Evolutionary conservation across 2,329 filamentous ascomycete species (phyloP), one percentile per base, ranked within the genome.

Genomic region (Nakataea oryzae): DNA sequence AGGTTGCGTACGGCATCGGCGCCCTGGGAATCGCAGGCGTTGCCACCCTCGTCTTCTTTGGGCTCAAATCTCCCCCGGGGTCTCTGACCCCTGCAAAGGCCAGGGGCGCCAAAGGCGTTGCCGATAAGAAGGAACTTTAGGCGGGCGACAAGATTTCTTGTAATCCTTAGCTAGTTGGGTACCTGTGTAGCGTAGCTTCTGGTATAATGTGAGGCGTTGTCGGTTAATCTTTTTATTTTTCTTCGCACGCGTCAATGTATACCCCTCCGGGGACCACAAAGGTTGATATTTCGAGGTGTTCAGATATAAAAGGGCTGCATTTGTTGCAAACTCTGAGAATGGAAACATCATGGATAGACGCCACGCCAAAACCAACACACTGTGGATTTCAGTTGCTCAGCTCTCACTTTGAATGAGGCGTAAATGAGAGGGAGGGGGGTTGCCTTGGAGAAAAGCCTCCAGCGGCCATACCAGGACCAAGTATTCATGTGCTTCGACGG

Each of bases 1-100:
- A 96, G 71, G 81, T 86, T 13, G 95, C 95, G 2, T 99, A 97
- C 74, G 81, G 79, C 1, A 81, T 91, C 68, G 95, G 95, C 4
- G 89, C 91, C 0, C 80, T 84, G 14, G 92, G 91, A 6, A 96
- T 97, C 78, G 74, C 89, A 6, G 84, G 80, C 1, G 93, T 97
- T 13, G 82, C 83, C 57, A 81, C 80, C 13, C 75, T 91, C 28
- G 91, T 89, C 0, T 89, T 96, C 72, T 81, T 83, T 26, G 84
- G 83, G 0, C 74, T 97, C 65, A 90, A 87, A 75, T 80, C 86
- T 26, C 90, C 90, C 3, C 72, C 74, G 9, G 75, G 71, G 1
- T 74, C 75, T 21, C 62, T 64, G 26, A 65, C 60, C 61, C 27
- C 47, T 62, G 58, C 11, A 28, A 14, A 66, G 64, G 59, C 58